A percentile compares a stretch with the other conserved stretches of the same genome.
Conservation (phyloP, 2,329 filamentous ascomycete genomes). For the Ceratocystis eucalypticola region DNA sequence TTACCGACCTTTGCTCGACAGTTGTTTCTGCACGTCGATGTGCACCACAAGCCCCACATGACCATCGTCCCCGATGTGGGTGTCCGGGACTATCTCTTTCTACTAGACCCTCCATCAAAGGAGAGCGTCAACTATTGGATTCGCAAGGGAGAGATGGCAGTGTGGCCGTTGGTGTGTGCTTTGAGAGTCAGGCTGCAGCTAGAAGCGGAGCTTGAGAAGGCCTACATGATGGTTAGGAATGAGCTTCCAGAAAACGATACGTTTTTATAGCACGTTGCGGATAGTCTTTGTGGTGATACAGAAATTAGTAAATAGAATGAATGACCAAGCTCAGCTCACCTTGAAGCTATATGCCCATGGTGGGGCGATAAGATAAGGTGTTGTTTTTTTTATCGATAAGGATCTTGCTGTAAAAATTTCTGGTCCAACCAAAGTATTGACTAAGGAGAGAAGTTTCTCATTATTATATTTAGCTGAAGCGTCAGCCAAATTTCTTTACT, state of each 20-base stretch:
- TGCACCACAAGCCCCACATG: constrained; percentile 47
- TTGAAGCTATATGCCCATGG: not conserved
- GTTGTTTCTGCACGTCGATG: constrained; percentile 69
- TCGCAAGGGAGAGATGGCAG: constrained; percentile 65
- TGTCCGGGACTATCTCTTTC: constrained; percentile 55
- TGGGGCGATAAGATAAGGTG: constrained; percentile 16
- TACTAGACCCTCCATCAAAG: constrained; percentile 71
- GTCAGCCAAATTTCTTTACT: constrained; percentile 6
- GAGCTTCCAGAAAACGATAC: constrained; percentile 19
- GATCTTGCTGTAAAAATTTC: constrained; percentile 17
- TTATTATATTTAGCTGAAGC: constrained; percentile 7
- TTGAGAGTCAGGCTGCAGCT: constrained; percentile 70
- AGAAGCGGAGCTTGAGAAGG: constrained; percentile 74
- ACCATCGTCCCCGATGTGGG: constrained; percentile 72
- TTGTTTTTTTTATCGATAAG: constrained; percentile 16
- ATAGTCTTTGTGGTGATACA: not conserved
- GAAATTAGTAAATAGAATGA: not conserved
- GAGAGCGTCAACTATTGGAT: constrained; percentile 77
- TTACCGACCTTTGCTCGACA: constrained; percentile 57
- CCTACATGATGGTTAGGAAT: constrained; percentile 66
- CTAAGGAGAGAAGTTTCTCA: not conserved
- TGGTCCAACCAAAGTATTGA: constrained; percentile 4
- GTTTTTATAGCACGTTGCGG: constrained; percentile 11
- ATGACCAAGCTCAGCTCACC: not conserved
- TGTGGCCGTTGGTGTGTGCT: constrained; percentile 80